Evolutionary conservation across 495 filamentous ascomycete genomes (phyloP), one percentile per base, ranked within the genome.

Genomic region (Neurospora sp.): DNA sequence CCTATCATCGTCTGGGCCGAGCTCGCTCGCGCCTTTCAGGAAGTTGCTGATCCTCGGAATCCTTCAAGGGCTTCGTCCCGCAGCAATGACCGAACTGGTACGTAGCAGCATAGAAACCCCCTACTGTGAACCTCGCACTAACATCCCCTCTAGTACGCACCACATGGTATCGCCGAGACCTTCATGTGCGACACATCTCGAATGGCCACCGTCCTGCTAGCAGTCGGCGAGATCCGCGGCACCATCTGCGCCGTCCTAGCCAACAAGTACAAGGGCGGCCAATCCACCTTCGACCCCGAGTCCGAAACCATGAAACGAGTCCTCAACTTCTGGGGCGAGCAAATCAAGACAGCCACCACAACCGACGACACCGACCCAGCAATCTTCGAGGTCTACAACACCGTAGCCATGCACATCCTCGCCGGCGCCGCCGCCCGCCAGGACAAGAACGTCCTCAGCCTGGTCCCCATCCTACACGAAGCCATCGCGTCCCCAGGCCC

Each of bases 31-130:
- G 3, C 70, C 70, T 1, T 44, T 48, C n/a, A 39, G 39, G 5
- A 75, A 77, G 16, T 54, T 79, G 7, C 73, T 86, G 39, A 80
- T 82, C 14, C 77, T 85, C 59, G 84, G 85, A 11, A 80, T 86
- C 2, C 72, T 86, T 10, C 79, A 84, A 71, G 85, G 84, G 14
- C 75, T 86, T 39, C 77, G 82, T 75, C 84, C 85, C 8, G 76
- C 73, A 4, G 81, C 80, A 23, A 74, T 86, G 75, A 71, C 62
- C 14, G 69, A 75, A 41, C 66, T 81, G 71, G 85, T 86, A 76
- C 74, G 84, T 77, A 4, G 82, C 76, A 7, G 39, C 14, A 1
- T 20, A 12, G 42, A 20, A 35, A 16, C 27, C 4, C 11, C 37
- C 31, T 31, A 2, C 35, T 69, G 7, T 18, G 0, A 3, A 44